phyloP scores from a whole-genome alignment of 768 basidiomycete species.

The Tricholomella constricta region DNA sequence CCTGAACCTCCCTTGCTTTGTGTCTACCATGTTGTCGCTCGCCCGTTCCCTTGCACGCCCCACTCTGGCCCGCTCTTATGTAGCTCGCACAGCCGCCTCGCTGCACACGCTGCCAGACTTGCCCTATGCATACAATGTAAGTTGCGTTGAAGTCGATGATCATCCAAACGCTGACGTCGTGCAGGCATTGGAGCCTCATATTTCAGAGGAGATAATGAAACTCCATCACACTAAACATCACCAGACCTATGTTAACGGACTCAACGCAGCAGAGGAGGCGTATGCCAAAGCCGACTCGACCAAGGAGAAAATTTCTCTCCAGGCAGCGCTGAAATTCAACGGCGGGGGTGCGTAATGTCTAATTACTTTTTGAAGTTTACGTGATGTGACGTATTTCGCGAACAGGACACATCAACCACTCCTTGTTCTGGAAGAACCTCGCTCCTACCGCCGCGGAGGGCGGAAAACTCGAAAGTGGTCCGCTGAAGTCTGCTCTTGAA shows the following conservation, averaged over 20 bases:
- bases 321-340: constrained; percentile 94
- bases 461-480: constrained; percentile 63
- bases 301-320: constrained; percentile 80
- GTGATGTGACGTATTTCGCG: neutral
- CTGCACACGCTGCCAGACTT: constrained; percentile 78
- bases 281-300: constrained; percentile 66
- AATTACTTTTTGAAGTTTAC: neutral
- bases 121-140: constrained; percentile 79
- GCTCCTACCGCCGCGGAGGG: constrained; percentile 69
- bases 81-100: constrained; percentile 43
- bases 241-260: constrained; percentile 90
- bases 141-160: constrained; percentile 14
- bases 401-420: constrained; percentile 89
- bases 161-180: neutral
- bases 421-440: constrained; percentile 97
- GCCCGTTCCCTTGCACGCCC: constrained; percentile 46
- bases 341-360: constrained; percentile 76
- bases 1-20: neutral
- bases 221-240: constrained; percentile 93
- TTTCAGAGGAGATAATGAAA: constrained; percentile 91
- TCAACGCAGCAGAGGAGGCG: constrained; percentile 91
- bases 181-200: constrained; percentile 89
- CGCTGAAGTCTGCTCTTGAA: constrained; percentile 75
- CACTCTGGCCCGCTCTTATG: constrained; percentile 45
- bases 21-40: constrained; percentile 49